Evolutionary conservation across 73 alveolate genomes (phyloP).

Genomic region (Paramecium primaurelia): DNA sequence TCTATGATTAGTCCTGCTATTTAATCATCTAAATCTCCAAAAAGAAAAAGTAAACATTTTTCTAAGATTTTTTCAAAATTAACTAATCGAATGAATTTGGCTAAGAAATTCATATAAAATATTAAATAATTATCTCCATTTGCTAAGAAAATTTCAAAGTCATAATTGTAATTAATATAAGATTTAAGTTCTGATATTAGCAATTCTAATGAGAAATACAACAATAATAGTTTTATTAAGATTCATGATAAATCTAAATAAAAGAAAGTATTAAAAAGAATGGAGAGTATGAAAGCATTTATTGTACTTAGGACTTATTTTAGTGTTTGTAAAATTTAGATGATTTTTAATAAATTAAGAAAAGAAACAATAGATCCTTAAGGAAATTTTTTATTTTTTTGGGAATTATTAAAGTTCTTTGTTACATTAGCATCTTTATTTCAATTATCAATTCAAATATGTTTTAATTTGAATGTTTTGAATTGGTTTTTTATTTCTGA

Average conservation of each 20-base stretch:
- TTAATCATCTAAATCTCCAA: background rate
- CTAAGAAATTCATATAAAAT: background rate
- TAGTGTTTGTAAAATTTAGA: background rate
- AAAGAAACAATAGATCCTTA: conserved; percentile 9
- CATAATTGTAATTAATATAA: background rate
- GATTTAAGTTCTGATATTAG: conserved; percentile 4
- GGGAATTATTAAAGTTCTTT: conserved; percentile 29
- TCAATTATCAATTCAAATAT: conserved; percentile 4
- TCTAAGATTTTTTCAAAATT: conserved; percentile 29
- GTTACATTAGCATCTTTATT: background rate
- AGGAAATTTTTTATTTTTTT: conserved; percentile 6
- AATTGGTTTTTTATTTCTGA: background rate
- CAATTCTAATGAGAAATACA: background rate
- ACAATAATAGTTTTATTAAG: background rate
- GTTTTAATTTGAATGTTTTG: conserved; percentile 31
- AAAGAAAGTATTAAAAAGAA: background rate
- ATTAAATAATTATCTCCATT: background rate
- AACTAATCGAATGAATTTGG: background rate
- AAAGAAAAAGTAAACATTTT: background rate
- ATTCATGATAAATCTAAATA: background rate
- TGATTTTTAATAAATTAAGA: background rate
- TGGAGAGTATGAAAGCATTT: background rate
- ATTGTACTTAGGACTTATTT: background rate
- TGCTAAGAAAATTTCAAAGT: background rate
- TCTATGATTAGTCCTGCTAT: background rate